Evolutionary conservation across 768 basidiomycete species (phyloP), one percentile per base, ranked within the genome.

Genomic region (Boletus vermiculosoides): DNA sequence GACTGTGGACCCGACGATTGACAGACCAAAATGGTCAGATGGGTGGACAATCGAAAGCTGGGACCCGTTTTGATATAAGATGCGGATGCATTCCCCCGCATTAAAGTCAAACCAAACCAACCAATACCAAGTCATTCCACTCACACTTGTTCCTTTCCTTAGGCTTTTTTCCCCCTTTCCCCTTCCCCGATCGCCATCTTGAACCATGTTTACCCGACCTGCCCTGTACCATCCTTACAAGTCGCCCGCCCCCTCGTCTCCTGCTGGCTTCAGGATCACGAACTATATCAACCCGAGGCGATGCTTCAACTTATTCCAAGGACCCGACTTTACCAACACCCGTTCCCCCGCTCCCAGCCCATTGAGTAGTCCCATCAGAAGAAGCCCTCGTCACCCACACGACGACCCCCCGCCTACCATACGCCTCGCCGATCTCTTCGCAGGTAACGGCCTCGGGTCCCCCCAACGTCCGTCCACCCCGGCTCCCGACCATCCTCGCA

Each of bases 221-320:
- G 33, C 40, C 5, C 23, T 31, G 18, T 50, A 63, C 39, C 54
- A 64, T 31, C 66, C 65, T 15, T 58, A 58, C 45, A 68, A 58
- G 33, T 31, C 25, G 8, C 18, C 62, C 40, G n/a, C 37, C 11
- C 58, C 52, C 22, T 30, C 33, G 18, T 37, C 64, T n/a, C 62
- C 70, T 69, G 63, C 72, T 60, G 68, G 70, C 13, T 25, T 65
- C 67, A 71, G 68, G 65, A 36, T 66, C 31, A 34, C 41, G 15
- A 56, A 66, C 45, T 58, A 55, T 18, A 8, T 66, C 51, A 57
- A 25, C 20, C 68, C 56, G 5, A 60, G 20, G 53, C 60, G 48
- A 25, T 63, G 48, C 57, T 66, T 71, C 52, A 56, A 67, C 54
- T 23, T 56, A 13, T 67, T 67, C 30, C 56, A 51, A 22, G 55